Evolutionary conservation across 352 stramenopile genomes (phyloP).

Genomic region (Bremia lactucae): DNA sequence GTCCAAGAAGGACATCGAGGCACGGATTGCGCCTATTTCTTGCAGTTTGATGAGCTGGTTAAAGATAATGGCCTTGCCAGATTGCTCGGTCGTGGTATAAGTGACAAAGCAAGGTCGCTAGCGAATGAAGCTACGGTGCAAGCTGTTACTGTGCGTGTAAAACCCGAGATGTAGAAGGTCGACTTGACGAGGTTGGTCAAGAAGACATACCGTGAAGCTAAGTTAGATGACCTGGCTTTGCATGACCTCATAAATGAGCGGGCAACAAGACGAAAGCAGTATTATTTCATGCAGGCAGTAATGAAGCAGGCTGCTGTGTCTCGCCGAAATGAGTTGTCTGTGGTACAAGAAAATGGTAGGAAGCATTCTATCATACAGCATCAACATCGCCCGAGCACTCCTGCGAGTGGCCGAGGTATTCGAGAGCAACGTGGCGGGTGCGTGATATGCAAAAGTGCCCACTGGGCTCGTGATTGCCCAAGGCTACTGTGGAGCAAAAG

Average conservation of each 20-base stretch:
- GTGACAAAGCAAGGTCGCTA: too few species aligned
- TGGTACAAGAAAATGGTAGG: neutral
- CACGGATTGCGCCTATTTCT: slow-evolving; percentile 9
- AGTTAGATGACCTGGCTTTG: slow-evolving; percentile 4
- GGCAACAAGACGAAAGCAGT: slow-evolving; percentile 6
- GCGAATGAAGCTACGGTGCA: neutral
- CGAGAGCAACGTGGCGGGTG: neutral
- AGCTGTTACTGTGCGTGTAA: neutral
- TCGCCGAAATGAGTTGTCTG: neutral
- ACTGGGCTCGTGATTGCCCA: slow-evolving; percentile 4
- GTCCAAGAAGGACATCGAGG: slow-evolving; percentile 10
- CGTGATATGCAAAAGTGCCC: neutral
- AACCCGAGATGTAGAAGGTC: neutral
- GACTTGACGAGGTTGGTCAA: too few species aligned
- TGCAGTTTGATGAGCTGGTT: neutral
- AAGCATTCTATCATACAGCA: too few species aligned
- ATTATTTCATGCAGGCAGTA: slow-evolving; percentile 4
- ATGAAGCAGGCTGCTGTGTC: neutral
- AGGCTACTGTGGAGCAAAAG: slow-evolving; percentile 4
- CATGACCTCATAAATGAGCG: slow-evolving; percentile 11
- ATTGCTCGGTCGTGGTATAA: neutral
- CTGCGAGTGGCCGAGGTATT: neutral
- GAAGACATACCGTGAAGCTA: neutral
- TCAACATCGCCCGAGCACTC: too few species aligned
- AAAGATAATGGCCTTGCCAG: neutral